These are phyloP conservation scores for Paxillus ammoniavirescens DNA, from an alignment of 768 basidiomycete species.

Conservation along the genomic window DNA sequence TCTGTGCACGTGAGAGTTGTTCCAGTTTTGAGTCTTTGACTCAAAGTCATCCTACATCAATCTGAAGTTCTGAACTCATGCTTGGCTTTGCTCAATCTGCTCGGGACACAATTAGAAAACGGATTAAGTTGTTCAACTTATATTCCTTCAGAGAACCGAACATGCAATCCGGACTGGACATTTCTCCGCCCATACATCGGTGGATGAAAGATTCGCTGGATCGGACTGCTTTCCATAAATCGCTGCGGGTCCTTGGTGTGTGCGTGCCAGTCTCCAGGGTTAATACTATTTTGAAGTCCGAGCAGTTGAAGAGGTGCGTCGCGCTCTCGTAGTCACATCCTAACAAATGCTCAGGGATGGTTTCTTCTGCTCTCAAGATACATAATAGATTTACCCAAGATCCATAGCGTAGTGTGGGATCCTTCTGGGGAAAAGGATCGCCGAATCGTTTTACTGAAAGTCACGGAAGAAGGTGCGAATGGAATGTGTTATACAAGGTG, in stretches of 20 bases:
- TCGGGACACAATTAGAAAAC: conserved; percentile 5
- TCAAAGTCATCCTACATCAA: background rate
- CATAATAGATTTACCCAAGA: conserved; percentile 67
- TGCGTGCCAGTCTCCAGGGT: conserved; percentile 51
- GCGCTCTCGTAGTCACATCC: background rate
- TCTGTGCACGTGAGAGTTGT: background rate
- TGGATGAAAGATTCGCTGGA: conserved; percentile 57
- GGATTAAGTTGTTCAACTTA: conserved; percentile 2
- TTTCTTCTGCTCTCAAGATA: conserved; percentile 38
- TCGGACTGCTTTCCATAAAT: conserved; percentile 60
- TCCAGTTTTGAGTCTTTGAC: background rate
- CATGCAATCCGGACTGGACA: conserved; percentile 31
- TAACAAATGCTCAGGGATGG: conserved; percentile 8
- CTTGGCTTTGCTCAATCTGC: conserved; percentile 10
- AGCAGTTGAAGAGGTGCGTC: conserved; percentile 58
- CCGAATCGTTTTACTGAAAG: conserved; percentile 67
- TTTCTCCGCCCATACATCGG: conserved; percentile 47
- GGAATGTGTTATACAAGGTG: background rate
- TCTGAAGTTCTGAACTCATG: conserved; percentile 2
- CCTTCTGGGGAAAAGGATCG: conserved; percentile 44
- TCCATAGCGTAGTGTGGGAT: conserved; percentile 57
- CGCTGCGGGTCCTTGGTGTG: conserved; percentile 65
- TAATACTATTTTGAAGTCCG: conserved; percentile 53
- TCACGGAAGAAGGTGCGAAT: conserved; percentile 55
- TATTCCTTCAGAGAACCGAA: conserved; percentile 1